phyloP scores from a whole-genome alignment of 2,329 filamentous ascomycete species.

The Colletotrichum lindemuthianum region DNA sequence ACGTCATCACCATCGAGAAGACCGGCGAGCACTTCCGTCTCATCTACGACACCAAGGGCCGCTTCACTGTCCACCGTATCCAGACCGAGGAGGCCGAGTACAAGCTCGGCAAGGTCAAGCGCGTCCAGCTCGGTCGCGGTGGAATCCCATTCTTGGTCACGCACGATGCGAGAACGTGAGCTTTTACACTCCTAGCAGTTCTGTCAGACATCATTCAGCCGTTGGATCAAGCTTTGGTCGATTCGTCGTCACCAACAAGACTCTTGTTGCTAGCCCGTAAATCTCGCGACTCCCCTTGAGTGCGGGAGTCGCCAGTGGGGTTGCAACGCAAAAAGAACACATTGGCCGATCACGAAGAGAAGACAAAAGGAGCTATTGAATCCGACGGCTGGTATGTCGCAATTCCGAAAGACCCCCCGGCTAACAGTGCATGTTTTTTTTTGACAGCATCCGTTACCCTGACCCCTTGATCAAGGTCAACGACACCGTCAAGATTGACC shows the following conservation, averaged over 20 bases:
- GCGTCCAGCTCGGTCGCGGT: conserved; percentile 98
- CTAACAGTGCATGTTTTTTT: conserved; percentile 48
- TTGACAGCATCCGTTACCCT: conserved; percentile 93
- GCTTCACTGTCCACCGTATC: conserved; percentile 99
- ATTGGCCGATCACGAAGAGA: conserved; percentile 33
- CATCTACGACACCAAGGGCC: conserved; percentile 99
- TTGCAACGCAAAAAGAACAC: conserved; percentile 33
- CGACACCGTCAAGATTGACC: conserved; percentile 99
- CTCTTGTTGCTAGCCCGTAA: conserved; percentile 15
- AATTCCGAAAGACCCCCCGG: conserved; percentile 41
- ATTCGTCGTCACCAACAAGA: conserved; percentile 51
- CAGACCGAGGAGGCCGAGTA: conserved; percentile 98
- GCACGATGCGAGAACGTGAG: conserved; percentile 99
- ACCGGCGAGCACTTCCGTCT: conserved; percentile 99
- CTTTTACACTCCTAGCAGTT: conserved; percentile 54
- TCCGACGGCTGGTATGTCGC: conserved; percentile 65
- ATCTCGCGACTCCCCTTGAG: background rate
- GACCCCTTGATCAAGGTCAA: conserved; percentile 99
- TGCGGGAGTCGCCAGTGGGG: background rate
- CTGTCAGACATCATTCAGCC: conserved; percentile 98
- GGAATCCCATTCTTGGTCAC: conserved; percentile 99
- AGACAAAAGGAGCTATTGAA: conserved; percentile 46
- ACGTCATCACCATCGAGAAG: conserved; percentile 99
- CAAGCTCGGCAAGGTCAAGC: conserved; percentile 99
- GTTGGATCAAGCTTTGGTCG: conserved; percentile 99